These are phyloP conservation scores for Salicornia ramosissima DNA, from an alignment of 148 eudicot species.

Conservation along the genomic window DNA sequence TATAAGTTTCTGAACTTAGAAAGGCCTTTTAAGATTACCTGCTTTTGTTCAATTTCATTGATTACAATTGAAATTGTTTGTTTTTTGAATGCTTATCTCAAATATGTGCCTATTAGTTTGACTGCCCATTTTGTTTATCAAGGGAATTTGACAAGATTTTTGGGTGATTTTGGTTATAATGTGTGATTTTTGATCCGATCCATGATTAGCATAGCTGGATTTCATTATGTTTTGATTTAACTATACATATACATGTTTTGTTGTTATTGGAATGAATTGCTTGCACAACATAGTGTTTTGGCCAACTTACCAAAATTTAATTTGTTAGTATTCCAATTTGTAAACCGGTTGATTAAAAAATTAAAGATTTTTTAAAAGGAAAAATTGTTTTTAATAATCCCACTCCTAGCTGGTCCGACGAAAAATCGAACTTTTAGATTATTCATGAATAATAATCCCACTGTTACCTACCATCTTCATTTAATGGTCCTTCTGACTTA, in stretches of 20 bases:
- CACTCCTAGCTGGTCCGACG: no score
- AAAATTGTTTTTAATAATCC: no score
- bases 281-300: no score
- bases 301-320: neutral
- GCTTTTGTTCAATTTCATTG: neutral
- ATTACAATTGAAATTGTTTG: neutral
- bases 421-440: no score
- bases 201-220: neutral
- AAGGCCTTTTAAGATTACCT: neutral
- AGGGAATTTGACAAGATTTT: neutral
- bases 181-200: constrained; percentile 7
- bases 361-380: no score
- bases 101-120: neutral
- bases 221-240: neutral
- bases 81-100: constrained; percentile 3
- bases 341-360: neutral
- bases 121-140: neutral
- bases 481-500: no score
- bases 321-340: neutral
- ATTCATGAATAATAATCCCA: no score
- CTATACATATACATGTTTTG: no score
- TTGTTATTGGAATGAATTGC: neutral
- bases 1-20: neutral
- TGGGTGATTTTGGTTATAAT: neutral
- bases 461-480: no score